Conservation (phyloP, 768 basidiomycete species). For the Mycena sanguinolenta region DNA sequence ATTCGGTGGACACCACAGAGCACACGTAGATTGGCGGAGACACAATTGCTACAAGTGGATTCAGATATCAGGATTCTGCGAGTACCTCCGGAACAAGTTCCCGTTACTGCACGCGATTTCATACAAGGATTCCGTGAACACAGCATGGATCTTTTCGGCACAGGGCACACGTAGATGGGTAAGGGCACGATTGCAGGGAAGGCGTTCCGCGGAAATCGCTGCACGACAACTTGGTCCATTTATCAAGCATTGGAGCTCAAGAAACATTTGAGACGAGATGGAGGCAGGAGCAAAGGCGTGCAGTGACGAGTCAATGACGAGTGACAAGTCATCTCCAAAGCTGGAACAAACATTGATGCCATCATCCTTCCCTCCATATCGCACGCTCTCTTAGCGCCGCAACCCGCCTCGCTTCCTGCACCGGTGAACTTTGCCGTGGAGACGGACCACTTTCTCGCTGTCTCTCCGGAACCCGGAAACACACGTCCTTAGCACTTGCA, state of each 20-base stretch:
- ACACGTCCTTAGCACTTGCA: too few species aligned
- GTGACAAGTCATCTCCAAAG: too few species aligned
- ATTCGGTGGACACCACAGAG: constrained; percentile 7
- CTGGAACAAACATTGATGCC: too few species aligned
- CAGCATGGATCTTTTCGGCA: too few species aligned
- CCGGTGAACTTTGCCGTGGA: too few species aligned
- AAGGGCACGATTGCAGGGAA: background rate
- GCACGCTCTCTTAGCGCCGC: too few species aligned
- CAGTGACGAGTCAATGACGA: too few species aligned
- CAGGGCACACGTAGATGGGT: constrained; percentile 10
- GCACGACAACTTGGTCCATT: constrained; percentile 1
- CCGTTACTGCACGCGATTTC: background rate
- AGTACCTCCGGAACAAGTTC: constrained; percentile 2
- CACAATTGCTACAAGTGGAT: constrained; percentile 3
- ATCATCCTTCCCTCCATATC: too few species aligned
- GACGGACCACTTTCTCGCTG: too few species aligned
- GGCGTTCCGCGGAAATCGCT: constrained; percentile 2
- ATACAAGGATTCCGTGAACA: constrained; percentile 12
- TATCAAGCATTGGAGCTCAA: background rate
- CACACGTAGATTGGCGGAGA: constrained; percentile 5
- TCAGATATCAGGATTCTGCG: constrained; percentile 13
- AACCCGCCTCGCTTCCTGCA: too few species aligned
- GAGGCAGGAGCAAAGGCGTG: too few species aligned
- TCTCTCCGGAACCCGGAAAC: too few species aligned
- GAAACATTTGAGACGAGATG: constrained; percentile 7